Evolutionary conservation across 208 protist species (phyloP), one percentile per base, ranked within the genome.

Genomic region (Crithidia brevicula): DNA sequence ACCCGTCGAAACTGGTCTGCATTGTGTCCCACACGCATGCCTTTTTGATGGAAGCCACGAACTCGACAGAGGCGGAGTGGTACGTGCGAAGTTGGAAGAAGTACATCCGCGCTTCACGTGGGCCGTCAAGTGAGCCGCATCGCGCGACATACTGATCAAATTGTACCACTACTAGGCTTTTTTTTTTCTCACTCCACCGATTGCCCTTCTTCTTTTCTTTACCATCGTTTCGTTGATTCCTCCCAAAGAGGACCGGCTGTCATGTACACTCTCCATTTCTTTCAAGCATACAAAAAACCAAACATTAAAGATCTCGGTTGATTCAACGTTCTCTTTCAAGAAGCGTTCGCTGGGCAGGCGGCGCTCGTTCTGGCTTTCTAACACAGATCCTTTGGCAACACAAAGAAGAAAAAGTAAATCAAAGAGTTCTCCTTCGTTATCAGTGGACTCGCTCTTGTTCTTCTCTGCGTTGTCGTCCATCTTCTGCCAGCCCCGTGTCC

Each of bases 31-130:
- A 27, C 11, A 88, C 74, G 18, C 84, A 85, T 60, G 79, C 81
- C 2, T 85, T 93, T 56, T 53, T 93, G 13, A 34, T 93, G 27
- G 82, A 93, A 53, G 74, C 70, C 27, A 64, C 36, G 3, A 68
- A 63, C 31, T 53, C 63, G 25, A 63, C 62, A 15, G 75, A 86
- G 56, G 83, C 87, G 16, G 43, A 33, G 28, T 49, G 75, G 27
- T 82, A 83, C 54, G 81, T 81, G 57, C 42, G 53, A 11, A 47
- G 40, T 20, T 72, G 64, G 63, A 76, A 69, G 34, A 62, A 15
- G 34, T 74, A 73, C 36, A 43, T 75, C 40, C 63, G 38, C 23
- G 23, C 36, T 18, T 60, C 22, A 9, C 40, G 38, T 25, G 31
- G 22, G 5, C 45, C 30, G 16, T 46, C 27, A 42, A 42, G 22